Conservation (phyloP, 1,284 basidiomycete genomes). For the Cutaneotrichosporon cavernicola region DNA sequence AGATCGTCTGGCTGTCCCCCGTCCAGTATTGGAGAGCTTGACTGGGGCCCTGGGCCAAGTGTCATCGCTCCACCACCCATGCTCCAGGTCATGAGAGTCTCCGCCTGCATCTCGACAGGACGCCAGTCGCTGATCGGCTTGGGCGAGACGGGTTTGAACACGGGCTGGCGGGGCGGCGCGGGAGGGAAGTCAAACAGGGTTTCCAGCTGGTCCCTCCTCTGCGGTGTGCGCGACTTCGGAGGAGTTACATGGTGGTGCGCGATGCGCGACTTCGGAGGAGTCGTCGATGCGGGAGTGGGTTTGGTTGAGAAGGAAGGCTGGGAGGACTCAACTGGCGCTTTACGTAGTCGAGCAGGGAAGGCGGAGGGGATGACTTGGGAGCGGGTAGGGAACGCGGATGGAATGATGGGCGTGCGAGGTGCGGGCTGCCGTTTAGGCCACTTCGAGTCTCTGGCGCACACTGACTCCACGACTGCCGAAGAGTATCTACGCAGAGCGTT, state of each 20-base stretch:
- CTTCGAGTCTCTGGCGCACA: slow-evolving; percentile 9
- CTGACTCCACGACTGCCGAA: slow-evolving; percentile 17
- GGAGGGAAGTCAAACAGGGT: slow-evolving; percentile 31
- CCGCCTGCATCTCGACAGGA: slow-evolving; percentile 40
- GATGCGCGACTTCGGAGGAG: slow-evolving; percentile 15
- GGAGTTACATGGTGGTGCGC: slow-evolving; percentile 33
- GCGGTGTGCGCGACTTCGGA: slow-evolving; percentile 26
- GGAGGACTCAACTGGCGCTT: neutral
- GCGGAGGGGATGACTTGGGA: neutral
- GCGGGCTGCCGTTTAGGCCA: slow-evolving; percentile 14
- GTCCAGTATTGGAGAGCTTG: neutral
- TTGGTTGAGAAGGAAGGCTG: neutral
- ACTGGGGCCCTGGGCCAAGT: neutral
- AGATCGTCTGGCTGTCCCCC: neutral
- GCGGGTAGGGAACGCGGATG: slow-evolving; percentile 7
- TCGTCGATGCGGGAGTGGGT: neutral
- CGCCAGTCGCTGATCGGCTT: slow-evolving; percentile 22
- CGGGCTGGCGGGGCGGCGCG: slow-evolving; percentile 26
- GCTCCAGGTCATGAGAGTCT: slow-evolving; percentile 46
- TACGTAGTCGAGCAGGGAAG: neutral
- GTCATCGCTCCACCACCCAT: slow-evolving; percentile 20
- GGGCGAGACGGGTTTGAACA: slow-evolving; percentile 16
- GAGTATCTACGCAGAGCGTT: slow-evolving; percentile 18
- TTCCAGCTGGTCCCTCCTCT: slow-evolving; percentile 19
- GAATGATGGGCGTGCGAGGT: neutral